Base-by-base conservation (phyloP, 495 filamentous ascomycete genomes). In the Penicillium simplicissimum region DNA sequence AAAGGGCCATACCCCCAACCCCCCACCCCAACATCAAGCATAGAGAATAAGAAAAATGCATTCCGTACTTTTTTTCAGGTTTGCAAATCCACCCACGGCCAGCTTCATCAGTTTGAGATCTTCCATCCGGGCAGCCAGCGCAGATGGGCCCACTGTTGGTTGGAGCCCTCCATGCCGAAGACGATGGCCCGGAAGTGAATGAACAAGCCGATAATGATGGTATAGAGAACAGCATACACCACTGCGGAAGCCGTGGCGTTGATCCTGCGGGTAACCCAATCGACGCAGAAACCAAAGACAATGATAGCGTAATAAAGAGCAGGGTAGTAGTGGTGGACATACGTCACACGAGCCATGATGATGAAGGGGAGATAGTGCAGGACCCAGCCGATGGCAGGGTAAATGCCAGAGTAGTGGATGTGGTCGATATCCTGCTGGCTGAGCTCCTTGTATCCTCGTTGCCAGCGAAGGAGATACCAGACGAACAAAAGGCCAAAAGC, bases 281-380 rank as follows among this genome's bases (percentile, higher is more conserved):
- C 93, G 56, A 90, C 77, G 57, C 93, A 83, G 79, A 98, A 98
- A 49, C 95, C 96, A 53, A 91, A 85, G 11, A 83, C 87, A 23
- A 98, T 80, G 60, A 98, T 97, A 55, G 95, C 94, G 70, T 97
- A 98, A 79, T 97, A 98, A 4, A 98, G 84, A n/a, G 95, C 95
- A 8, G 95, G 95, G 75, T 98, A 98, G 78, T 98, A 98, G 77
- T 98, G 95, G 74, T 98, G 95, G 49, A 98, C 95, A 73, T 98
- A 98, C 28, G 95, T 98, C 57, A 98, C 95, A 78, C 95, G 89
- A 13, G 91, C 96, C 95, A 98, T 98, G 70, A 92, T 86, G 67
- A 97, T 84, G 76, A 98, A 98, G 21, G 95, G 95, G 49, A 97
- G 74, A 68, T 97, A 98, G 77, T 98, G 95, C 57, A 98, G 82